A percentile compares a stretch with the other conserved stretches of the same genome.
These are phyloP conservation scores for Fusarium chaquense DNA, from an alignment of 2,329 filamentous ascomycete genomes.

Conservation along the genomic window DNA sequence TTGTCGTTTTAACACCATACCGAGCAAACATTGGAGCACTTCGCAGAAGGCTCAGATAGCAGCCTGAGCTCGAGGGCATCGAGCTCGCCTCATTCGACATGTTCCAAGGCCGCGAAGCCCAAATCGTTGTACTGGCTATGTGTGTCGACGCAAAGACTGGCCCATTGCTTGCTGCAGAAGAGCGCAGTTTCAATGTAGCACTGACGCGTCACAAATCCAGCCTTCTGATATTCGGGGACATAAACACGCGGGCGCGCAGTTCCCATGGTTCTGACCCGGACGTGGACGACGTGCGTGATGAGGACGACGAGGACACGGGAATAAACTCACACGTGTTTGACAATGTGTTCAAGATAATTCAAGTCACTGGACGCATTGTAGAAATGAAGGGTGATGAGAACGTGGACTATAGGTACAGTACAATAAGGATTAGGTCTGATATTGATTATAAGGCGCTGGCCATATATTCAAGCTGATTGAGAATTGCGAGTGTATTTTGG, in stretches of 20 bases:
- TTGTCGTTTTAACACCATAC: conserved; percentile 6
- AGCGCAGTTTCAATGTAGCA: neutral
- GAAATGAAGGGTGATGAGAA: neutral
- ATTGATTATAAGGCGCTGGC: neutral
- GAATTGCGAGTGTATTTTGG: neutral
- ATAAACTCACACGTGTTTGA: neutral
- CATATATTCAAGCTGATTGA: neutral
- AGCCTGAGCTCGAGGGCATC: accelerated
- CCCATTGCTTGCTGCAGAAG: neutral
- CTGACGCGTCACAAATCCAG: conserved; percentile 6
- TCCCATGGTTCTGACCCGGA: too few species aligned
- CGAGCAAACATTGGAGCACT: neutral
- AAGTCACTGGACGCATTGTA: neutral
- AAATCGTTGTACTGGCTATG: neutral
- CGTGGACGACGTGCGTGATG: too few species aligned
- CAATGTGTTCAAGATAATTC: neutral
- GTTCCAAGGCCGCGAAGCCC: conserved; percentile 3
- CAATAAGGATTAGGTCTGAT: neutral
- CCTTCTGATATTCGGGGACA: conserved; percentile 11
- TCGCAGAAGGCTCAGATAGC: neutral
- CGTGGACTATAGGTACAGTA: too few species aligned
- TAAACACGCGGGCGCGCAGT: neutral
- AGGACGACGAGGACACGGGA: too few species aligned
- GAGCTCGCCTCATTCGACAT: neutral
- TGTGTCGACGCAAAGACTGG: neutral